phyloP scores from a whole-genome alignment of 1,139 yeast genomes.

The Candida buenavistaensis region DNA sequence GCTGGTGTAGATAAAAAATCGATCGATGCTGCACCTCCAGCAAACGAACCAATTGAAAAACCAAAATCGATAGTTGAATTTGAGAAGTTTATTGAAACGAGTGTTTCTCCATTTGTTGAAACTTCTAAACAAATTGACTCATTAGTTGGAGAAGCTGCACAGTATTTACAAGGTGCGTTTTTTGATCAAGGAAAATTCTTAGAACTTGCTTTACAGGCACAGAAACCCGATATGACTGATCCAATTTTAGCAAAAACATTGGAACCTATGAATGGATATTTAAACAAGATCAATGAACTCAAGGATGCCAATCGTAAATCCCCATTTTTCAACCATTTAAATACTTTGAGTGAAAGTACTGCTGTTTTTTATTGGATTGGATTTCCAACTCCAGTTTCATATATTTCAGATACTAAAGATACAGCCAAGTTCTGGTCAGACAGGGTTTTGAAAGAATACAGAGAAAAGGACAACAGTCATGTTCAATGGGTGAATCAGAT shows the following conservation, averaged over 20 bases:
- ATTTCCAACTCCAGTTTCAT: conserved; percentile 66
- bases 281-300: conserved; percentile 57
- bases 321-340: conserved; percentile 66
- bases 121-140: conserved; percentile 63
- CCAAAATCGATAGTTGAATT: conserved; percentile 53
- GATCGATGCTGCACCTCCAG: background rate
- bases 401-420: conserved; percentile 82
- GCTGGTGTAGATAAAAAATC: conserved; percentile 9
- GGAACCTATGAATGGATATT: conserved; percentile 64
- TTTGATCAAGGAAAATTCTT: conserved; percentile 59
- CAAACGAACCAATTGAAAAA: conserved; percentile 23
- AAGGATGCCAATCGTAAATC: conserved; percentile 78
- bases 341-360: conserved; percentile 84
- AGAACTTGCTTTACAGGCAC: conserved; percentile 56
- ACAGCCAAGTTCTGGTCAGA: conserved; percentile 94
- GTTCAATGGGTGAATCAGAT: conserved; percentile 80
- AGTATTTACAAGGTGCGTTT: conserved; percentile 59
- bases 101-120: conserved; percentile 60
- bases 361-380: conserved; percentile 93
- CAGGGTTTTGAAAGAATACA: conserved; percentile 80
- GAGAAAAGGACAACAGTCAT: conserved; percentile 63
- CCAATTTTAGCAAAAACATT: conserved; percentile 58
- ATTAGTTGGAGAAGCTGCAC: conserved; percentile 60
- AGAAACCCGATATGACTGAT: conserved; percentile 62
- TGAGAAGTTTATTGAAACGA: conserved; percentile 51